Conservation (phyloP, 148 eudicot species). For the Vaccinium corymbosum region DNA sequence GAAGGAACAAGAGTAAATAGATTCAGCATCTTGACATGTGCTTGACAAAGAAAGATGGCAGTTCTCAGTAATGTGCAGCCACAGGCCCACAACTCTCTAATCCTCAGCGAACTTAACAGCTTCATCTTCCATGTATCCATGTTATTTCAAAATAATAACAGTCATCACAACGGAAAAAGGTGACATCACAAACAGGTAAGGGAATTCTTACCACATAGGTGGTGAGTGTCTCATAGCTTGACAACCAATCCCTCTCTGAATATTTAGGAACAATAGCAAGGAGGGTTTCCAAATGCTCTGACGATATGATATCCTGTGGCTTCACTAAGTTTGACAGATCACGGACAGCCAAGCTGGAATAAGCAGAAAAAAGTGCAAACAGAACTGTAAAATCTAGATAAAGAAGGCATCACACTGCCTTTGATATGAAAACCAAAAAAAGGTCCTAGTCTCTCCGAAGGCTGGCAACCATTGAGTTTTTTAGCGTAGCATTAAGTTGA, state of each 20-base stretch:
- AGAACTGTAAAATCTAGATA: constrained; percentile 22
- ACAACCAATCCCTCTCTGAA: constrained; percentile 95
- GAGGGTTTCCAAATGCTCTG: constrained; percentile 93
- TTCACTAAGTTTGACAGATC: constrained; percentile 91
- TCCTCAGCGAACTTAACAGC: constrained; percentile 7
- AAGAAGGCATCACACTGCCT: not conserved
- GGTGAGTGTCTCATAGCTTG: constrained; percentile 88
- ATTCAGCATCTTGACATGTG: not conserved
- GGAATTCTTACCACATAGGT: constrained; percentile 73
- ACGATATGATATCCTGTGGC: constrained; percentile 66
- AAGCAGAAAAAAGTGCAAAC: constrained; percentile 12
- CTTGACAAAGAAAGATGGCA: not conserved
- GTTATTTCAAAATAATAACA: not conserved
- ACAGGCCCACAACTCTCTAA: not conserved
- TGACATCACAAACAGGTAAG: constrained; percentile 1
- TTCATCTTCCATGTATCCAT: not conserved
- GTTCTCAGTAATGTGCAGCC: not conserved
- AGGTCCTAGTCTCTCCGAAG: not conserved
- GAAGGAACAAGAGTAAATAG: not conserved
- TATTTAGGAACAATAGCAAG: constrained; percentile 87
- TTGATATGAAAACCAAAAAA: not conserved
- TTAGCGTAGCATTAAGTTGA: not conserved
- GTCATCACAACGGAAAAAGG: not conserved
- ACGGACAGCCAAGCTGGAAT: constrained; percentile 88
- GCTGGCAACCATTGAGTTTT: not conserved